Conservation (phyloP, 805 yeast genomes). For the Barnettozyma sucrosica region DNA sequence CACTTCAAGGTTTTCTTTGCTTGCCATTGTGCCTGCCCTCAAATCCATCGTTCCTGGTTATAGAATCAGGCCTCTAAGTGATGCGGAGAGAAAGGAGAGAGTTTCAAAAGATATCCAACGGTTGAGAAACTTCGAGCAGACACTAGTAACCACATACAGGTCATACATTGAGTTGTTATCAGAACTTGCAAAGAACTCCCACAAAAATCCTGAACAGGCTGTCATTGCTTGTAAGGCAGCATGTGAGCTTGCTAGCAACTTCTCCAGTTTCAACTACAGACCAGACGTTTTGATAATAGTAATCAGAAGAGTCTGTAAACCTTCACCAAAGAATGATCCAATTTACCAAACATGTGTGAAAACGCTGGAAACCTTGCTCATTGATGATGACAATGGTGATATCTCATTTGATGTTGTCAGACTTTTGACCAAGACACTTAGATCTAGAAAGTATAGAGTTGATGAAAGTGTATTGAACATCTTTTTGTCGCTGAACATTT, state of each 20-base stretch:
- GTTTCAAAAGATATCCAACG: conserved; percentile 78
- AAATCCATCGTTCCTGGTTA: conserved; percentile 85
- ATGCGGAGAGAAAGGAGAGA: conserved; percentile 72
- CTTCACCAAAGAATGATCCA: conserved; percentile 37
- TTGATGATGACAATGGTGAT: conserved; percentile 79
- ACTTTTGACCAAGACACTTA: conserved; percentile 61
- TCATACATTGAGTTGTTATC: conserved; percentile 55
- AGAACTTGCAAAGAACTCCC: conserved; percentile 34
- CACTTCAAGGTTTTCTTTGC: conserved; percentile 63
- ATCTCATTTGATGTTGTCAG: conserved; percentile 70
- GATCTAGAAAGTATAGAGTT: conserved; percentile 68
- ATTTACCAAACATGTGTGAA: conserved; percentile 55
- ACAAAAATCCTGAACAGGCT: conserved; percentile 37
- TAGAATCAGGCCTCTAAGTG: conserved; percentile 76
- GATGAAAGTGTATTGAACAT: conserved; percentile 79
- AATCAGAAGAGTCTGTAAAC: conserved; percentile 63
- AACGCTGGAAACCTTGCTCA: conserved; percentile 62
- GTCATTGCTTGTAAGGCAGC: conserved; percentile 66
- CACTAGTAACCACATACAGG: conserved; percentile 62
- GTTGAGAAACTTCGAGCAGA: conserved; percentile 76
- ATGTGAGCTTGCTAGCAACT: conserved; percentile 63
- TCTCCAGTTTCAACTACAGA: conserved; percentile 76
- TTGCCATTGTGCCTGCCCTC: conserved; percentile 80
- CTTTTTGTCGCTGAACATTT: conserved; percentile 58
- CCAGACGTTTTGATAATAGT: conserved; percentile 65